Evolutionary conservation across 2,329 filamentous ascomycete genomes (phyloP).

Genomic region (Berkeleyomyces basicola): DNA sequence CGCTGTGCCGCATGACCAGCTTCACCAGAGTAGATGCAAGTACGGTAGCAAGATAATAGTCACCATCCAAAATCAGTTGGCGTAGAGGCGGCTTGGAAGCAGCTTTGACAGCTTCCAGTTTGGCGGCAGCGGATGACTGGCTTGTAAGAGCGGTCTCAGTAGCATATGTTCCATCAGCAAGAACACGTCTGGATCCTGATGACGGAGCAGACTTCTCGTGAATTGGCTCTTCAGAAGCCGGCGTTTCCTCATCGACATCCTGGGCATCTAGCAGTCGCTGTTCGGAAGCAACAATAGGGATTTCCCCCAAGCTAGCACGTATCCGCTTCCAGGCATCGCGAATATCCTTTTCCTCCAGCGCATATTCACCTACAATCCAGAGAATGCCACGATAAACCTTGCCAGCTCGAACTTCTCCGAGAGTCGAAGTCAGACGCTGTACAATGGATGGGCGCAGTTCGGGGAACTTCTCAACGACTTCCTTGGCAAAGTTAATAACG

Average conservation of each 20-base stretch:
- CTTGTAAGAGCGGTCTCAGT: slow-evolving; percentile 93
- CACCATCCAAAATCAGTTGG: slow-evolving; percentile 88
- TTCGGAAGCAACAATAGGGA: slow-evolving; percentile 89
- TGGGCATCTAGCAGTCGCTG: slow-evolving; percentile 80
- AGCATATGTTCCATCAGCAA: slow-evolving; percentile 93
- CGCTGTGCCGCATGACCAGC: slow-evolving; percentile 90
- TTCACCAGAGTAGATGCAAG: slow-evolving; percentile 94
- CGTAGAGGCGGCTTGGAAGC: slow-evolving; percentile 90
- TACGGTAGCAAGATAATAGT: slow-evolving; percentile 90
- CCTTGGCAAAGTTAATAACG: slow-evolving; percentile 96
- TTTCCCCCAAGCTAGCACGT: slow-evolving; percentile 82
- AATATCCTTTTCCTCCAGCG: slow-evolving; percentile 82
- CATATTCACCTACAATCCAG: slow-evolving; percentile 98
- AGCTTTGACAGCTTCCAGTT: slow-evolving; percentile 88
- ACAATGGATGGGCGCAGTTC: slow-evolving; percentile 76
- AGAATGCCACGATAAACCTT: slow-evolving; percentile 94
- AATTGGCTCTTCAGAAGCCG: slow-evolving; percentile 38
- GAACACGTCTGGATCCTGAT: slow-evolving; percentile 65
- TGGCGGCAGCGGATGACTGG: slow-evolving; percentile 74
- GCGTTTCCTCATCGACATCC: slow-evolving; percentile 47
- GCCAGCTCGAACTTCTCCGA: slow-evolving; percentile 84
- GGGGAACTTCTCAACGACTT: slow-evolving; percentile 96
- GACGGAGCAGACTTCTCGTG: slow-evolving; percentile 72
- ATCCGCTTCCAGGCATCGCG: slow-evolving; percentile 95
- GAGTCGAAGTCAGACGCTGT: slow-evolving; percentile 70